phyloP scores from a whole-genome alignment of 2,329 filamentous ascomycete genomes.

The Phaeosphaeriaceae sp. region DNA sequence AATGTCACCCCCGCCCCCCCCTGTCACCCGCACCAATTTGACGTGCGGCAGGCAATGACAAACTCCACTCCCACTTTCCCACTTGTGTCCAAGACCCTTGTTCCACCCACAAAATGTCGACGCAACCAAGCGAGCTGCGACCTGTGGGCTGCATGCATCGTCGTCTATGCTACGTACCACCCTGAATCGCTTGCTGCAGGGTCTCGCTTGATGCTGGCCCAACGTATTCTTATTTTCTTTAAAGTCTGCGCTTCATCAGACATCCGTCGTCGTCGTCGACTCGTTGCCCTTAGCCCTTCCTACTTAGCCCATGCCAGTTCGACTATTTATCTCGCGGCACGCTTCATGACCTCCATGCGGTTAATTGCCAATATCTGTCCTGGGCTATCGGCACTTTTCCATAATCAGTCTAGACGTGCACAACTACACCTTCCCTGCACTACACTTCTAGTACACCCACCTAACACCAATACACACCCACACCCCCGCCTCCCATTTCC shows the following conservation, averaged over 20 bases:
- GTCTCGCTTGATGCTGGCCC: slow-evolving; percentile 3
- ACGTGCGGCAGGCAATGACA: no score
- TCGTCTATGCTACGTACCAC: not conserved
- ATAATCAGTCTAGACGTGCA: slow-evolving; percentile 12
- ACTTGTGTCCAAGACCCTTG: no score
- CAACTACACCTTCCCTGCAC: slow-evolving; percentile 10
- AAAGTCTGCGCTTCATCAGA: not conserved
- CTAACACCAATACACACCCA: no score
- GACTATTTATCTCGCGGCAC: slow-evolving; percentile 12
- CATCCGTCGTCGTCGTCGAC: no score
- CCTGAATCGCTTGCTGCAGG: slow-evolving; percentile 4
- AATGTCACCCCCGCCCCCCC: no score
- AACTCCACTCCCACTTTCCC: no score
- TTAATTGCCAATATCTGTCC: slow-evolving; percentile 5
- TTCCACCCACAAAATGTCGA: no score
- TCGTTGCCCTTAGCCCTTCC: no score
- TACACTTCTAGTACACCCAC: no score
- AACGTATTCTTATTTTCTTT: not conserved
- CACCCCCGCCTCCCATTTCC: no score
- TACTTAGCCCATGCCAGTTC: no score
- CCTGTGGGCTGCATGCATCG: not conserved
- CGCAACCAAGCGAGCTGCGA: slow-evolving; percentile 1
- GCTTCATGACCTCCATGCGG: slow-evolving; percentile 10
- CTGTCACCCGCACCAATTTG: no score
- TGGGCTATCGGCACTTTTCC: slow-evolving; percentile 10